Base-by-base conservation (phyloP, 495 filamentous ascomycete genomes). In the Hypoxylon lienhwacheense region DNA sequence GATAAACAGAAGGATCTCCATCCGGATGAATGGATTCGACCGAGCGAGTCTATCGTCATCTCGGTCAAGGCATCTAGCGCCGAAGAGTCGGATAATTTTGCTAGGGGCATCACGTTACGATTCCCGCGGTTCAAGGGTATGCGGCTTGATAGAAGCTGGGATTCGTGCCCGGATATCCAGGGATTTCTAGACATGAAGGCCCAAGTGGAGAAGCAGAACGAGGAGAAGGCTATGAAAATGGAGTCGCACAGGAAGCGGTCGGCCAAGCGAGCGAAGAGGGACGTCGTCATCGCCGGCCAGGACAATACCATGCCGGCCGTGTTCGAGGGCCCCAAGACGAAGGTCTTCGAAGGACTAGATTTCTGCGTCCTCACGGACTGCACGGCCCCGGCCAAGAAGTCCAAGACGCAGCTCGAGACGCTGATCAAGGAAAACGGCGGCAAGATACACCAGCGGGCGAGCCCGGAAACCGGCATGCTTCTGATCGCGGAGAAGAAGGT, bases 21-120 rank as follows among this genome's bases (percentile, higher is more conserved):
- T 26, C 93, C 93, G 0, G 91, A 98, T 66, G 83, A 90, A 52
- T 98, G 93, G 93, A 97, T 98, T 66, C 83, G 83, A 20, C 93
- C 95, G 0, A 81, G 81, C 40, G 89, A 96, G 28, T 95, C 90
- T 3, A 71, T 98, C 15, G 91, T 97, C 16, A 47, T 98, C 2
- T 85, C 86, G 20, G 85, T 95, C 42, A 98, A 97, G 68, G 93
- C 91, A n/a, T 89, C 93, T 0, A 89, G 85, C 7, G 82, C 92
- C 1, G 79, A 77, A 5, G 70, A 72, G 0, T 88, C 87, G 16
- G 89, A 91, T 52, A 79, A 85, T 49, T 97, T 96, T 64, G 83
- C 86, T 16, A 84, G 81, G 49, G 81, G 82, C 7, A 71, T 85
- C 54, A 97, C 95, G 0, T 74, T 98, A 35, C 86, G 93, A 1